Conservation (phyloP, 768 basidiomycete genomes). For the Boletus barrowsii region DNA sequence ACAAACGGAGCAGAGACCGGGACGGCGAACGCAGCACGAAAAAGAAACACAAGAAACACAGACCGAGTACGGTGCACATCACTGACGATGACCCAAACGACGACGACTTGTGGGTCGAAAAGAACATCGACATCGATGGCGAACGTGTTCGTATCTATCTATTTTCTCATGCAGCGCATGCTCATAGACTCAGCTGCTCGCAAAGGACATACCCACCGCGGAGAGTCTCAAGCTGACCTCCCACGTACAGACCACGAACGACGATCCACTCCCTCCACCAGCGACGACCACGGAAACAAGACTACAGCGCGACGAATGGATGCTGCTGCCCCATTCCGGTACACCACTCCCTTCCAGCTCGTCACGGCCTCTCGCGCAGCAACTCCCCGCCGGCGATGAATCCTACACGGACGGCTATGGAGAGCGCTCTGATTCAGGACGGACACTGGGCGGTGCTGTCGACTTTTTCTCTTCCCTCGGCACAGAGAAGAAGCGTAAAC, state of each 20-base stretch:
- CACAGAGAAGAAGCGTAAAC: slow-evolving; percentile 70
- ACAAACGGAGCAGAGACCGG: slow-evolving; percentile 34
- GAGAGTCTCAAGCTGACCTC: slow-evolving; percentile 70
- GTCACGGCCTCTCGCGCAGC: slow-evolving; percentile 30
- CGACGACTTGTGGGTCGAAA: slow-evolving; percentile 84
- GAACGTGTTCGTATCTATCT: slow-evolving; percentile 56
- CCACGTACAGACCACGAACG: slow-evolving; percentile 44
- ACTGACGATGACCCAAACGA: slow-evolving; percentile 73
- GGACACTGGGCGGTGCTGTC: slow-evolving; percentile 54
- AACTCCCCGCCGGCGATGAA: slow-evolving; percentile 39
- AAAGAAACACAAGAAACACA: slow-evolving; percentile 49
- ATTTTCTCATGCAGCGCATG: not conserved
- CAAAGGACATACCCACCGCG: slow-evolving; percentile 73
- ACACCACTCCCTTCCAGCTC: slow-evolving; percentile 29
- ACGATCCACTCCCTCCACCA: slow-evolving; percentile 48
- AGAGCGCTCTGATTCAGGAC: slow-evolving; percentile 42
- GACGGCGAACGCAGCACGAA: slow-evolving; percentile 47
- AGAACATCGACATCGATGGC: slow-evolving; percentile 77
- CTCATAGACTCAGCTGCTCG: slow-evolving; percentile 46
- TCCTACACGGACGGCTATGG: slow-evolving; percentile 66
- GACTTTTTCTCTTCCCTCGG: slow-evolving; percentile 93
- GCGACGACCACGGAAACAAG: slow-evolving; percentile 44
- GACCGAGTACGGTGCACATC: slow-evolving; percentile 36
- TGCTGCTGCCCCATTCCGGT: slow-evolving; percentile 52
- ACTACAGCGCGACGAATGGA: slow-evolving; percentile 83